Percentiles rank a stretch among this genome's conserved stretches.
phyloP scores from a whole-genome alignment of 2,329 filamentous ascomycete genomes.

The Hyphodiscus sp. region DNA sequence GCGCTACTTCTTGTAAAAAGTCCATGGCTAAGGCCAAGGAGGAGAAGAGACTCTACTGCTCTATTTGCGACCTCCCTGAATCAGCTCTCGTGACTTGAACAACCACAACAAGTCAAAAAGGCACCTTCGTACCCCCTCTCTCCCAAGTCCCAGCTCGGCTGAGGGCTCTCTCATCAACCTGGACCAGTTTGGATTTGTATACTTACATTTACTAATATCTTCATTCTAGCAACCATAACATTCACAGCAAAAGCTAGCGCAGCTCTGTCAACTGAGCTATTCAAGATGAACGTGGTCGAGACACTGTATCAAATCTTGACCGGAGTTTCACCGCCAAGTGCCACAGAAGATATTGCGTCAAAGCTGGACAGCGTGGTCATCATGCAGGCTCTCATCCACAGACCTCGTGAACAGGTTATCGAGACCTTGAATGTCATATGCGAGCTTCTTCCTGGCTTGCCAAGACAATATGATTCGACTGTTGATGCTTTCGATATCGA shows the following conservation, averaged over 20 bases:
- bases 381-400: conserved; percentile 96
- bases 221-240: no score
- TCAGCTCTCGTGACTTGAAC: no score
- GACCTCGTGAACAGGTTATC: conserved; percentile 90
- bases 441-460: conserved; percentile 77
- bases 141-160: no score
- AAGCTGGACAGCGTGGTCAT: conserved; percentile 96
- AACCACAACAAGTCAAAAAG: no score
- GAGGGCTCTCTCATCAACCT: no score
- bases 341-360: conserved; percentile 67
- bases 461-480: conserved; percentile 44
- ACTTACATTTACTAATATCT: no score
- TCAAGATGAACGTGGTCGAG: conserved; percentile 96
- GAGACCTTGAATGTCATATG: conserved; percentile 97
- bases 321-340: conserved; percentile 82
- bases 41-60: no score
- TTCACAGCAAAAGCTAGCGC: conserved; percentile 89
- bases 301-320: conserved; percentile 96
- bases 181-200: no score
- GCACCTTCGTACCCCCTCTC: no score
- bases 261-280: conserved; percentile 75
- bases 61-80: no score
- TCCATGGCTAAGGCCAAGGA: no score
- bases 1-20: no score
- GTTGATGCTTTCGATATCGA: conserved; percentile 40